Conservation (phyloP, 148 eudicot species). For the Rheum nobile region DNA sequence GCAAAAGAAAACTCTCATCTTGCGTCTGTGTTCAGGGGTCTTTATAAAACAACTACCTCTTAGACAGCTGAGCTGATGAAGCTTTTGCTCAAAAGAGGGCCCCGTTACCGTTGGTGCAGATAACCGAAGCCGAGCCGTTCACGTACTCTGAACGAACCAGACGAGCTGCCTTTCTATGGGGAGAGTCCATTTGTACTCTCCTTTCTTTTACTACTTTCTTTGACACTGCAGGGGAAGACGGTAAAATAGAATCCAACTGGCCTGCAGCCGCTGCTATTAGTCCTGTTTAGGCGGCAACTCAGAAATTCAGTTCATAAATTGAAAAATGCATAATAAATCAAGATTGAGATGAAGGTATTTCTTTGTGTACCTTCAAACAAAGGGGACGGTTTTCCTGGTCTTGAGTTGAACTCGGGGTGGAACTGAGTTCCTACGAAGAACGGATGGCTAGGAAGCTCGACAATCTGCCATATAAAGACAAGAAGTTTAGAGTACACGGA, state of each 20-base stretch:
- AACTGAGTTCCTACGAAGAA: conserved; percentile 85
- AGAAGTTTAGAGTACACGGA: background rate
- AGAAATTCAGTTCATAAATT: background rate
- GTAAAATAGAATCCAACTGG: conserved; percentile 49
- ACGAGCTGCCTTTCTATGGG: conserved; percentile 20
- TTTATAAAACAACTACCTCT: conserved; percentile 1
- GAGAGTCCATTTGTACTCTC: conserved; percentile 9
- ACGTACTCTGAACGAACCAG: conserved; percentile 13
- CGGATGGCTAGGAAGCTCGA: conserved; percentile 75
- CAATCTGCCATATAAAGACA: conserved; percentile 35
- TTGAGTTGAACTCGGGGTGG: conserved; percentile 92
- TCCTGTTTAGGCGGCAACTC: conserved; percentile 25
- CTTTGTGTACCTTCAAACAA: conserved; percentile 57
- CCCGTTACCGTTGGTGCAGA: conserved; percentile 54
- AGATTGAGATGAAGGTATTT: background rate
- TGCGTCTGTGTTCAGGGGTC: background rate
- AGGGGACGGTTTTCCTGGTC: conserved; percentile 92
- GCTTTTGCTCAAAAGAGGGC: conserved; percentile 27
- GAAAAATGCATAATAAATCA: background rate
- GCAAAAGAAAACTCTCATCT: background rate
- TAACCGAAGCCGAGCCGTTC: conserved; percentile 25
- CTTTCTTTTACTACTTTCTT: conserved; percentile 9
- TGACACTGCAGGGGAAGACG: background rate
- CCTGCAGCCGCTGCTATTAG: conserved; percentile 80
- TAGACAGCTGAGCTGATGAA: background rate